phyloP scores from a whole-genome alignment of 1,284 basidiomycete species.

The Pyrrhoderma noxium region DNA sequence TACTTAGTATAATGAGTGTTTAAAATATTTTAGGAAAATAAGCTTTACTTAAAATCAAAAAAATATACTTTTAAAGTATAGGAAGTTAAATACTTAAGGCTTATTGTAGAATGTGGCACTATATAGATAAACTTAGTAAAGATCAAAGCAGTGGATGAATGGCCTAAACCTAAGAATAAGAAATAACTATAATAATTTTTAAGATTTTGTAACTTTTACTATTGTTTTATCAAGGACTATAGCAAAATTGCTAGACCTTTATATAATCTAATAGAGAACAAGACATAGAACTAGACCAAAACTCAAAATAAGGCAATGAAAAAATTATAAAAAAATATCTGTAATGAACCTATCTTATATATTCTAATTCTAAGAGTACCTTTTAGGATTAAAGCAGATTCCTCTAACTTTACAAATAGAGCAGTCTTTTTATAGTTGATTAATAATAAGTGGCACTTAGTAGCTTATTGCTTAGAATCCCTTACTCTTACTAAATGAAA shows the following conservation, averaged over 20 bases:
- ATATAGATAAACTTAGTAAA: conserved; percentile 21
- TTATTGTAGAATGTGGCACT: conserved; percentile 14
- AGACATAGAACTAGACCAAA: too few species aligned
- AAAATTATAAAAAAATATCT: too few species aligned
- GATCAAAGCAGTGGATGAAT: conserved; percentile 17
- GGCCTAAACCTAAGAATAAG: too few species aligned
- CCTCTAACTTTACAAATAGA: too few species aligned
- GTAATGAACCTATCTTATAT: too few species aligned
- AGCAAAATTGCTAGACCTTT: background rate
- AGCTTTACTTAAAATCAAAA: conserved; percentile 22
- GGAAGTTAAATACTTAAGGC: conserved; percentile 15
- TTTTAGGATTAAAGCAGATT: background rate
- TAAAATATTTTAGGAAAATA: conserved; percentile 19
- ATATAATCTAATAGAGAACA: too few species aligned
- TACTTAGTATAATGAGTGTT: conserved; percentile 25
- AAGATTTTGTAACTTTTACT: too few species aligned
- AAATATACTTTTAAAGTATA: conserved; percentile 27
- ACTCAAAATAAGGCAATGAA: too few species aligned
- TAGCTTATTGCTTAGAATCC: conserved; percentile 25
- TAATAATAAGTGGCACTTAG: conserved; percentile 23
- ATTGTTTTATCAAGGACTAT: too few species aligned
- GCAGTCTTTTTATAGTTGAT: background rate
- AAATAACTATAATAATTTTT: too few species aligned
- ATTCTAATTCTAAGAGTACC: too few species aligned
- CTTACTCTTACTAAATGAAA: conserved; percentile 27